Evolutionary conservation across 2,329 filamentous ascomycete species (phyloP), one percentile per base, ranked within the genome.

Genomic region (Fusarium sublunatum): DNA sequence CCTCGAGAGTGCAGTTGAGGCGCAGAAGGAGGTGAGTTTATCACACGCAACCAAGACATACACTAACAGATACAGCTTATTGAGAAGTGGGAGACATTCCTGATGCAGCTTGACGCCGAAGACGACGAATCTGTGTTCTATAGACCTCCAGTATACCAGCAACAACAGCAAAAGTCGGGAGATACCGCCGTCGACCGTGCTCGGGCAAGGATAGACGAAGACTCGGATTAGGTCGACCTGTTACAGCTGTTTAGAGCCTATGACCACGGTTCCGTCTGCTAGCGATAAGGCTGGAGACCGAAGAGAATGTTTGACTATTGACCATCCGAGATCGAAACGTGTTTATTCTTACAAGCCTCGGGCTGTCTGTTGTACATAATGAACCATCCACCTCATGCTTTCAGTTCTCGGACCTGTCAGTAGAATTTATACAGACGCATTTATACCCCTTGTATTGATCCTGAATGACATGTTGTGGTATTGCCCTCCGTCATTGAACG

Each of bases 1-100:
- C 78, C 78, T 99, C 70, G 95, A 99, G 81, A 93, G 95, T 72
- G 92, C 95, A 4, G 93, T 99, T 5, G 95, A 99, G 78, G 95
- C 94, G 52, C 95, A 99, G 80, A 99, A 99, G 79, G 95, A 99
- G 89, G 94, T 95, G 75, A 77, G 86, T 77, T 29, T 24, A 48
- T 42, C 29, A 13, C 9, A 13, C 11, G 12, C 8, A 7, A 19
- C 24, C 12, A 26, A 5, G 5, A 43, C 19, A 12, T 25, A n/a
- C 29, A 45, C 70, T 73, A 61, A 76, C 64, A 53, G 69, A 68
- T 65, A 22, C 61, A 87, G 83, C 77, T 87, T 64, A 88, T 88
- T 72, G 95, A 99, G 78, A 89, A 98, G 62, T 99, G 95, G 95
- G 95, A 99, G 79, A 98, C 95, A 0, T 99, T 97, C 81, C 83